Evolutionary conservation across 495 filamentous ascomycete species (phyloP).

Genomic region (Aspergillus biplanus): DNA sequence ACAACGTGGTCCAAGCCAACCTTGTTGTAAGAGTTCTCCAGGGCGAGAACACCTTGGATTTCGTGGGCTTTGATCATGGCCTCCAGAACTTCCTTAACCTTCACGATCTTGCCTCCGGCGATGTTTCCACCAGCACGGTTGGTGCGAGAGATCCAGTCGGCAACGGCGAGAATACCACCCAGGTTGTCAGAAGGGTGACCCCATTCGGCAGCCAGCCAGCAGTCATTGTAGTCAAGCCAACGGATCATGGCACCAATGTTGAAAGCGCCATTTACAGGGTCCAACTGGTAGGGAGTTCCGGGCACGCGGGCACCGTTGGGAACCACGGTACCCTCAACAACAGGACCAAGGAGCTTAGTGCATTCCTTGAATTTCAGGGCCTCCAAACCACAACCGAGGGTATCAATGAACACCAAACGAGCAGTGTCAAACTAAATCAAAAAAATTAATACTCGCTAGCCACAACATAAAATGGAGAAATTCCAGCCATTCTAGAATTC

Average conservation of each 20-base stretch:
- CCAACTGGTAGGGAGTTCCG: conserved; percentile 90
- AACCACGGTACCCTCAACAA: conserved; percentile 88
- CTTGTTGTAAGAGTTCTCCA: conserved; percentile 98
- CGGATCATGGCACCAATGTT: conserved; percentile 98
- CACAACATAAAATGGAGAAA: conserved; percentile 5
- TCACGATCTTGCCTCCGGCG: conserved; percentile 83
- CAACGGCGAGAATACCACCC: conserved; percentile 91
- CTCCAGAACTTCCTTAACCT: conserved; percentile 87
- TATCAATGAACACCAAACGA: conserved; percentile 88
- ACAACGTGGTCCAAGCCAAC: conserved; percentile 98
- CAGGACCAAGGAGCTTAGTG: conserved; percentile 90
- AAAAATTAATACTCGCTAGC: conserved; percentile 8
- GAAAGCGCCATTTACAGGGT: conserved; percentile 94
- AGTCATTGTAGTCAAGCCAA: conserved; percentile 99
- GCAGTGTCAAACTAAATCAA: conserved; percentile 82
- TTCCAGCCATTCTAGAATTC: background rate
- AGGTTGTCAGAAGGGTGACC: conserved; percentile 97
- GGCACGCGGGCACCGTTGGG: conserved; percentile 92
- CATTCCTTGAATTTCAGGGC: conserved; percentile 95
- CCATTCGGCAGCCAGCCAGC: conserved; percentile 99
- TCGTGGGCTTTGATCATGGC: conserved; percentile 99
- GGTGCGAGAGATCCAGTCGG: conserved; percentile 96
- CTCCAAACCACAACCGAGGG: conserved; percentile 93
- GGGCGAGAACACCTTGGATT: conserved; percentile 94
- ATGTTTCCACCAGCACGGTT: conserved; percentile 90